Percentiles rank a stretch among this genome's conserved stretches.
phyloP scores from a whole-genome alignment of 2,329 filamentous ascomycete species.

The Malbranchea zuffiana region DNA sequence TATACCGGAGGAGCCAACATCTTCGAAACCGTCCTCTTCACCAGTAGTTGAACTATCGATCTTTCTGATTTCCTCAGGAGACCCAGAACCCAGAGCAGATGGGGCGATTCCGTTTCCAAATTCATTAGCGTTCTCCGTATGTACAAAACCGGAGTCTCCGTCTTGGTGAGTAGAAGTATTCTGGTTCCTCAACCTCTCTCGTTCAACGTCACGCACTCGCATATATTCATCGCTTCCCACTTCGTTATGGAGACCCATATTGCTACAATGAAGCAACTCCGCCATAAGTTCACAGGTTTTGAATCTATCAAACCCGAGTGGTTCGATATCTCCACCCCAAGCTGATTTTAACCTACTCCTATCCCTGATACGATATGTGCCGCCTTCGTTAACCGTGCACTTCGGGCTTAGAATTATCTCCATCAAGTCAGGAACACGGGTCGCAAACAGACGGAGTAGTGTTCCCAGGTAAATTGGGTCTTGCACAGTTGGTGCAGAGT shows the following conservation, averaged over 20 bases:
- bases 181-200: constrained; percentile 63
- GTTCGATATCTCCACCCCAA: constrained; percentile 83
- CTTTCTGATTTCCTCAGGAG: constrained; percentile 55
- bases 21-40: constrained; percentile 89
- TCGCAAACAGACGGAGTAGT: constrained; percentile 75
- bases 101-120: constrained; percentile 30
- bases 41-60: constrained; percentile 70
- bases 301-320: constrained; percentile 91
- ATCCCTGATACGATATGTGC: constrained; percentile 49
- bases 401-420: constrained; percentile 67
- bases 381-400: constrained; percentile 46
- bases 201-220: constrained; percentile 63
- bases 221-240: constrained; percentile 81
- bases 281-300: constrained; percentile 99
- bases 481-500: constrained; percentile 65
- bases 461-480: constrained; percentile 95
- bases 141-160: constrained; percentile 47
- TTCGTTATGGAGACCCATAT: constrained; percentile 94
- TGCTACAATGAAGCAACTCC: constrained; percentile 91
- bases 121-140: constrained; percentile 37
- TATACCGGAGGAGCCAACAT: constrained; percentile 60
- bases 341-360: constrained; percentile 71
- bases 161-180: constrained; percentile 51
- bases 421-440: constrained; percentile 91
- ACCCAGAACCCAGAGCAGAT: constrained; percentile 35